A percentile compares a stretch with the other conserved stretches of the same genome.
Conservation (phyloP, 805 yeast genomes). For the Lipomyces orientalis region DNA sequence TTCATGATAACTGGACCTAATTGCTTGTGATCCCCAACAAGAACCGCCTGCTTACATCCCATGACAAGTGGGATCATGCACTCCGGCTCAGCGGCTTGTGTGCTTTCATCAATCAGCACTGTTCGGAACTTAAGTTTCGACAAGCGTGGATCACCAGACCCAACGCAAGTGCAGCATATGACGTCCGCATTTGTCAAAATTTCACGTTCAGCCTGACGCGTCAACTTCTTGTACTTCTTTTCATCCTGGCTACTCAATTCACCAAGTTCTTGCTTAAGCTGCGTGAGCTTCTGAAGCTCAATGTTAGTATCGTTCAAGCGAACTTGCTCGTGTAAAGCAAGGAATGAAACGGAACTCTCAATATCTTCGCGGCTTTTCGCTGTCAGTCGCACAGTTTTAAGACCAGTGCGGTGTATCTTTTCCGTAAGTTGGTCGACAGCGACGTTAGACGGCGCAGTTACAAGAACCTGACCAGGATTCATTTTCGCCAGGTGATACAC, state of each 20-base stretch:
- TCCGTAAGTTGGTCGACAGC: conserved; percentile 91
- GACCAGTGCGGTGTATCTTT: conserved; percentile 70
- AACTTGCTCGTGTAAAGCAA: conserved; percentile 64
- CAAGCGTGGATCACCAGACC: conserved; percentile 81
- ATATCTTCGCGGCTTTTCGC: conserved; percentile 84
- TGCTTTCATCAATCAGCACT: conserved; percentile 88
- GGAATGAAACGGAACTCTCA: conserved; percentile 63
- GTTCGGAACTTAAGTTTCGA: conserved; percentile 64
- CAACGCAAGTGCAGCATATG: conserved; percentile 89
- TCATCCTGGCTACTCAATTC: conserved; percentile 66
- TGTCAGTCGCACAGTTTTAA: conserved; percentile 76
- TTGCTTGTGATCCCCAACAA: conserved; percentile 97
- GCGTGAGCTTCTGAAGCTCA: conserved; percentile 62
- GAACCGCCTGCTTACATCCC: conserved; percentile 85
- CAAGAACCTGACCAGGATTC: conserved; percentile 70
- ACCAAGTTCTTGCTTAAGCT: conserved; percentile 67
- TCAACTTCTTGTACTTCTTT: conserved; percentile 50
- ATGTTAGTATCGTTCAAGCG: conserved; percentile 48
- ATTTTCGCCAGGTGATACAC: conserved; percentile 73
- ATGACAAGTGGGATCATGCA: conserved; percentile 84
- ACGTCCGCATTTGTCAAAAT: conserved; percentile 69
- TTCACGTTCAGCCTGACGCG: conserved; percentile 56
- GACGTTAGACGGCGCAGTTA: conserved; percentile 94
- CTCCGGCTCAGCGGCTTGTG: conserved; percentile 95
- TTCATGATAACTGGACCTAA: conserved; percentile 89